Base-by-base conservation (phyloP, 768 basidiomycete species). In the Lyophyllum shimeji region DNA sequence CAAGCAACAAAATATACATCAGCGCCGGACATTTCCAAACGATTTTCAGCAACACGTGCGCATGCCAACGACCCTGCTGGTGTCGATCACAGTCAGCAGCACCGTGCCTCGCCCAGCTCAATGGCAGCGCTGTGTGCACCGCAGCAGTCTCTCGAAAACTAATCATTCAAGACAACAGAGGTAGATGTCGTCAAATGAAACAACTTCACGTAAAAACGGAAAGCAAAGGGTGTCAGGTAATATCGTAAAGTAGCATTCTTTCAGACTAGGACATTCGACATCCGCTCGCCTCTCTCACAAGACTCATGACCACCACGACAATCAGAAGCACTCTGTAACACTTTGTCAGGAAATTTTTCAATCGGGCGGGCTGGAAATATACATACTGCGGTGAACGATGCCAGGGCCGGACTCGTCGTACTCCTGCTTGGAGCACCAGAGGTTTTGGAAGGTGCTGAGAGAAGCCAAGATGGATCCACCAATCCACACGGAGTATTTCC, bases 401-500 rank as follows among this genome's bases (percentile, higher is more conserved):
- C 82, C 85, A 59, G 89, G 88, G 45, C 89, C 88, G 53, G 81
- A 82, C 71, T 91, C 93, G 70, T 94, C 93, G 75, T 94, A 95
- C 77, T 95, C 93, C 67, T 93, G 90, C 75, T 92, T 92, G 56
- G 87, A 86, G 75, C 89, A 89, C 93, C 95, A 97, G 75, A 95
- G 77, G 71, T 94, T 95, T 79, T 96, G 94, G 94, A 96, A 96
- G 64, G 94, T 95, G 68, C 85, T 89, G 48, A 97, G 82, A 29
- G 92, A 94, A 44, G 93, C 94, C 63, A 91, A 76, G 65, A 90
- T 91, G 42, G 87, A 89, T 57, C 89, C 89, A 76, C 89, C 89
- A 64, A 94, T 94, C 91, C 95, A 97, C 74, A 95, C 94, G 52
- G 91, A 93, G 83, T 94, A 94, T 72, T 93, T 96, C 65, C 93